Conservation (phyloP, 1,284 basidiomycete genomes). For the Phylloboletellus chloephorus region DNA sequence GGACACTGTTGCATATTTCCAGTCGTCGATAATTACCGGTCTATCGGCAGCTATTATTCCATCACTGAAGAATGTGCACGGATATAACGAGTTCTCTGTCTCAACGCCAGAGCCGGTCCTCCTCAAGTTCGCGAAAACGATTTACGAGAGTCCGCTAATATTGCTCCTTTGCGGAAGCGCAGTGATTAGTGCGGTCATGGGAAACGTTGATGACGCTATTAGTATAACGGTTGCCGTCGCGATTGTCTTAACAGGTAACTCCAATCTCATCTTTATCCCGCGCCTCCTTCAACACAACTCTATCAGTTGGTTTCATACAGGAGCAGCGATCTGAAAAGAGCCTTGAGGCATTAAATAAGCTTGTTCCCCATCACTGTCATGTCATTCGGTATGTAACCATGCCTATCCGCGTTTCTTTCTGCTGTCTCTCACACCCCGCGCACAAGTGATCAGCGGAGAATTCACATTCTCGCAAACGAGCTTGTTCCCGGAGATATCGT, state of each 20-base stretch:
- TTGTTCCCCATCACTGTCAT: constrained; percentile 94
- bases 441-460: constrained; percentile 62
- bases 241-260: constrained; percentile 86
- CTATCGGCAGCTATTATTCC: constrained; percentile 61
- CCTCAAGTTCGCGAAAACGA: constrained; percentile 87
- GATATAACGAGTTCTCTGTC: constrained; percentile 95
- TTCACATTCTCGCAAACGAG: constrained; percentile 86
- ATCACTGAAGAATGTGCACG: constrained; percentile 63
- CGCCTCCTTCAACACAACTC: not conserved
- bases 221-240: constrained; percentile 92
- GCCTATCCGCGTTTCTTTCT: constrained; percentile 4
- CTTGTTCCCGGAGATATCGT: constrained; percentile 94
- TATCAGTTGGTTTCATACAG: constrained; percentile 88
- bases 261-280: not conserved
- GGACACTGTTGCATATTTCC: constrained; percentile 65
- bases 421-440: constrained; percentile 1
- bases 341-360: constrained; percentile 91
- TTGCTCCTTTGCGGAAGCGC: constrained; percentile 86
- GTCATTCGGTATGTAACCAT: constrained; percentile 63
- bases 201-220: constrained; percentile 90
- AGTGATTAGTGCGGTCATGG: constrained; percentile 82
- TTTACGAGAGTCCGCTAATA: constrained; percentile 92
- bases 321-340: constrained; percentile 94
- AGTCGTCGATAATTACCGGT: constrained; percentile 58
- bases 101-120: constrained; percentile 72